Base-by-base conservation (phyloP, 176 grass and related monocot genomes). In the Ensete glaucum region DNA sequence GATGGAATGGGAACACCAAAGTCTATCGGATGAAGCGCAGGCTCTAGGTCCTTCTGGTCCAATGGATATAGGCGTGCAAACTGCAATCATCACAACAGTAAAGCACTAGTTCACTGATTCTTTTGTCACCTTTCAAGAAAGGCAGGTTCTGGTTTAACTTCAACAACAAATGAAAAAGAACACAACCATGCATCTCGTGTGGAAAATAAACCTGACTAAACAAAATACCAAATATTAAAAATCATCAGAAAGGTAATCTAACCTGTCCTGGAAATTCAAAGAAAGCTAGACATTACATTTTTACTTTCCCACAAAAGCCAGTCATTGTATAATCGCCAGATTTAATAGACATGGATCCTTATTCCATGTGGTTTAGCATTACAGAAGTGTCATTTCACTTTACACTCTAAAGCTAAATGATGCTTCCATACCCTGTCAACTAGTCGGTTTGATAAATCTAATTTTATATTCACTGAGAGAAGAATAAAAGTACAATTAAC, bases 21-120 rank as follows among this genome's bases (percentile, higher is more conserved):
- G 77, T 89, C 84, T 53, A 92, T 92, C 3, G 90, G 82, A 4
- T 87, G 82, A 29, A 85, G 90, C 5, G 87, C 87, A 17, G 87
- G 87, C 16, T 84, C 83, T 72, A 92, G 81, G 84, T 92, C 90
- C 82, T 89, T 92, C 72, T 92, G 90, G 73, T 92, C 90, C 77
- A 92, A 80, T 29, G 87, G 90, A 69, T 92, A 92, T 52, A 89
- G 64, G 11, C 90, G 90, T 27, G 87, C 87, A 85, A 92, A 92
- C 90, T 91, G 52, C 82, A 80, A 48, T 67, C 67, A 71, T 76
- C 64, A 59, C 59, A 52, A 51, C 7, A 50, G 13, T 15, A 73
- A 6, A 73, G 19, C 23, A 19, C 9, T 22, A 4, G 1, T 6
- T 53, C 54, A 17, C 8, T 52, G 10, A 8, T 73, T 50, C 26